A percentile compares a stretch with the other conserved stretches of the same genome.
These are phyloP conservation scores for Cyclanthera cordifolia DNA, from an alignment of 306 rosid genomes.

Conservation along the genomic window DNA sequence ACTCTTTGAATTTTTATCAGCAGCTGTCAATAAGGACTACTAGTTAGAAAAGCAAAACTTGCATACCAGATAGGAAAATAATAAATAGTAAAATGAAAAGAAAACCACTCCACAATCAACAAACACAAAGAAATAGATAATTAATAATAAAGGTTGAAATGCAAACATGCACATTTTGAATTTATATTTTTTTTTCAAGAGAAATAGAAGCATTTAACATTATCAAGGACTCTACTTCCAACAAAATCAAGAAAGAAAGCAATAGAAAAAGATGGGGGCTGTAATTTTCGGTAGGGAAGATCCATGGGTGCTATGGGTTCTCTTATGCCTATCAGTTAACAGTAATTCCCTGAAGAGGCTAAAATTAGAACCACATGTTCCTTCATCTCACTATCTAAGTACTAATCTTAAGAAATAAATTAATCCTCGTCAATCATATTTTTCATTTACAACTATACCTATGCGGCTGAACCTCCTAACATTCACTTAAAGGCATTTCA, in stretches of 20 bases:
- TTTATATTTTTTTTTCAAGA: not conserved
- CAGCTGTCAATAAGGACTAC: constrained; percentile 38
- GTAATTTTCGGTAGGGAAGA: too few species aligned
- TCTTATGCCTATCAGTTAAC: not conserved
- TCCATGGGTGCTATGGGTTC: not conserved
- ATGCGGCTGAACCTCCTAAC: not conserved
- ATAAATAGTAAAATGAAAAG: not conserved
- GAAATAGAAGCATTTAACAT: not conserved
- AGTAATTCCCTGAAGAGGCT: not conserved
- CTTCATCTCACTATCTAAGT: not conserved
- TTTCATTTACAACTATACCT: not conserved
- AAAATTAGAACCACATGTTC: not conserved
- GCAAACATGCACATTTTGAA: not conserved
- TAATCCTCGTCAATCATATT: constrained; percentile 2
- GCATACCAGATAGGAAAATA: not conserved
- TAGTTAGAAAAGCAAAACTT: not conserved
- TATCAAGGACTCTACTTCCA: constrained; percentile 1
- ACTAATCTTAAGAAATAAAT: not conserved
- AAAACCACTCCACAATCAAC: too few species aligned
- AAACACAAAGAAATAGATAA: not conserved
- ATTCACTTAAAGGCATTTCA: not conserved
- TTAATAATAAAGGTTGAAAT: not conserved
- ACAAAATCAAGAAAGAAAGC: not conserved
- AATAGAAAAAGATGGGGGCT: too few species aligned
- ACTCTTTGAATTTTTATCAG: constrained; percentile 71